Percentiles rank a stretch among this genome's conserved stretches.
Conservation (phyloP, 805 yeast genomes). For the Candida orba region DNA sequence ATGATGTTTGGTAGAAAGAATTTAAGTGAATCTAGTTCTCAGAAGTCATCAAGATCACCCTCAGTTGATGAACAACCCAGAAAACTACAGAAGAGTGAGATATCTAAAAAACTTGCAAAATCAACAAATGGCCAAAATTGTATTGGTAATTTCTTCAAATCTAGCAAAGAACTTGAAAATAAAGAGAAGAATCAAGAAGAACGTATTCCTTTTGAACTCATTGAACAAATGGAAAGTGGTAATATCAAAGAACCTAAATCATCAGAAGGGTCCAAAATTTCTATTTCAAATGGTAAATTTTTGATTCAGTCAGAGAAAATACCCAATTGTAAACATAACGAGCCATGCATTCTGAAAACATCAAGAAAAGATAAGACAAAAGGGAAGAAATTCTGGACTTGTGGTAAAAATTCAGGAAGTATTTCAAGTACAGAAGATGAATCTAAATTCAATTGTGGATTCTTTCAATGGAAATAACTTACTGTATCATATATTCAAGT, state of each 20-base stretch:
- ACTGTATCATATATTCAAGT: neutral
- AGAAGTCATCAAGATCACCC: neutral
- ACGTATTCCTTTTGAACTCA: conserved; percentile 1
- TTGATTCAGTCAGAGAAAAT: conserved; percentile 17
- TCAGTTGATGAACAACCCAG: neutral
- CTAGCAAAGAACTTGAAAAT: neutral
- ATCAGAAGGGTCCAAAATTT: neutral
- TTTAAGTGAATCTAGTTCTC: conserved; percentile 2
- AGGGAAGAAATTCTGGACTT: conserved; percentile 51
- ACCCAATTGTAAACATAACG: conserved; percentile 43
- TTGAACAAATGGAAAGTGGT: neutral
- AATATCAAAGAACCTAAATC: neutral
- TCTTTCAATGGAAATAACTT: conserved; percentile 42
- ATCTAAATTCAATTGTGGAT: conserved; percentile 39
- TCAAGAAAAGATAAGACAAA: conserved; percentile 36
- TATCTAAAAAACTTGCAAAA: conserved; percentile 8
- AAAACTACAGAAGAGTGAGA: neutral
- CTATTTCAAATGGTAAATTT: conserved; percentile 14
- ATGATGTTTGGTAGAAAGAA: conserved; percentile 28
- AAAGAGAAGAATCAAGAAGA: conserved; percentile 1
- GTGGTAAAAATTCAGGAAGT: conserved; percentile 31
- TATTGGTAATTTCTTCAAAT: conserved; percentile 13
- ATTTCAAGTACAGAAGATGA: conserved; percentile 13
- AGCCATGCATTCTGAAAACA: conserved; percentile 38
- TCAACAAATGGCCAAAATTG: conserved; percentile 1